A percentile compares a stretch with the other conserved stretches of the same genome.
These are phyloP conservation scores for Yamadazyma jaroonii DNA, from an alignment of 1,139 yeast genomes.

Conservation along the genomic window DNA sequence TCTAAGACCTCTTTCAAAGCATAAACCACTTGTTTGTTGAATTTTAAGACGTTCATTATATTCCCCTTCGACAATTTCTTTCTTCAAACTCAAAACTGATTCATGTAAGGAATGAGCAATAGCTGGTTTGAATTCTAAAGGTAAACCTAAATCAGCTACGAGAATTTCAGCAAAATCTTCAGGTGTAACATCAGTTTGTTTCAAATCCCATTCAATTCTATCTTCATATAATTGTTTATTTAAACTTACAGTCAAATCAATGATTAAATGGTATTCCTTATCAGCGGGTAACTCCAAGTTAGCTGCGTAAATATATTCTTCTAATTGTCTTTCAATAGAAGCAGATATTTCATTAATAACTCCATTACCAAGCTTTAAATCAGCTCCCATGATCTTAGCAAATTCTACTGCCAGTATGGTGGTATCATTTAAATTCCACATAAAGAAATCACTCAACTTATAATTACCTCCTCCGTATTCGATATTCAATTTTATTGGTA, in stretches of 20 bases:
- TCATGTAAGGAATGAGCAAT: constrained; percentile 88
- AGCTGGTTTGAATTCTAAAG: constrained; percentile 86
- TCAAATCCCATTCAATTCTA: constrained; percentile 91
- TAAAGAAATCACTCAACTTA: constrained; percentile 73
- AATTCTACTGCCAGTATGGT: constrained; percentile 81
- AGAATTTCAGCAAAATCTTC: constrained; percentile 80
- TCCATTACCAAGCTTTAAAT: constrained; percentile 70
- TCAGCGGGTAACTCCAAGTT: constrained; percentile 64
- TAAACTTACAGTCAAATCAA: constrained; percentile 78
- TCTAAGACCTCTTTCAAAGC: constrained; percentile 44
- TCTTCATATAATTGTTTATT: constrained; percentile 87
- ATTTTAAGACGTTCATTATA: constrained; percentile 46
- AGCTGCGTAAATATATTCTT: constrained; percentile 58
- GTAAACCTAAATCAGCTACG: constrained; percentile 79
- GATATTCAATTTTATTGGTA: constrained; percentile 77
- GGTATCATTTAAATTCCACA: constrained; percentile 87
- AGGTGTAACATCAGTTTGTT: constrained; percentile 66
- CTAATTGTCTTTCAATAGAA: constrained; percentile 76
- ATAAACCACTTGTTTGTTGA: constrained; percentile 42
- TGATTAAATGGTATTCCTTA: constrained; percentile 69
- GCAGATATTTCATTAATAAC: constrained; percentile 65
- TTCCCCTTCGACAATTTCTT: constrained; percentile 82
- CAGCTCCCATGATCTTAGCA: constrained; percentile 76
- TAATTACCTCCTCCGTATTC: constrained; percentile 62
- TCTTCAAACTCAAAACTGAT: constrained; percentile 67